Evolutionary conservation across 1,139 yeast genomes (phyloP), one percentile per base, ranked within the genome.

Genomic region (Entelexis paramagnoliae): DNA sequence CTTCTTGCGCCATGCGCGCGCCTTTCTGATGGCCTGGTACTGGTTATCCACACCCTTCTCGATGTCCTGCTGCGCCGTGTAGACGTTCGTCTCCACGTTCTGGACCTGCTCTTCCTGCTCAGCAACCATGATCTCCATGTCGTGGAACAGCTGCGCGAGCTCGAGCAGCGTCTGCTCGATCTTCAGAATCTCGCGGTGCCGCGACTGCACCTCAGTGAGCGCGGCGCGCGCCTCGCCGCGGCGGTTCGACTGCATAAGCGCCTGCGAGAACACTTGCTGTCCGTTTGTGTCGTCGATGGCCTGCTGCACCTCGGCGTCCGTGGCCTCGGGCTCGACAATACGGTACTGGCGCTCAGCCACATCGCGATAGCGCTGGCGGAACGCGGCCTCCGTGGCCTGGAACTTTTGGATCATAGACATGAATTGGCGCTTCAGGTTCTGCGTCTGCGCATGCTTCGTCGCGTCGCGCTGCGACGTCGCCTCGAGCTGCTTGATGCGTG

Each of bases 191-290:
- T 91, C 98, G 65, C 86, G 83, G 73, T 93, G 98, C 73, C 99
- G 83, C 46, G 86, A 81, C 71, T 91, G 96, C 52, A 93, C 98
- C 70, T 93, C 98, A 63, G 87, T 85, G 63, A 91, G 77, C 3
- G 94, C 98, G 34, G 96, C 80, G 68, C 94, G 80, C 49, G 98
- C 97, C 70, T 91, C 96, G 61, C 98, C 98, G 64, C 95, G 81
- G 71, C 96, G 82, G 68, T 87, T 86, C 53, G 95, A 83, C 71
- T 83, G 87, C 76, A 87, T 74, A 60, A 91, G 75, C 16, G 96
- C 96, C 70, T 88, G 95, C 58, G 93, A 89, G 72, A 91, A 91
- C 64, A 88, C 84, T 70, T 89, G 97, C 66, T 84, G 87, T 51
- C 88, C 83, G 61, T 84, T 84, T 51, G 81, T 81, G 64, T 85